Conservation (phyloP, 768 basidiomycete genomes). For the Cystofilobasidium macerans region DNA sequence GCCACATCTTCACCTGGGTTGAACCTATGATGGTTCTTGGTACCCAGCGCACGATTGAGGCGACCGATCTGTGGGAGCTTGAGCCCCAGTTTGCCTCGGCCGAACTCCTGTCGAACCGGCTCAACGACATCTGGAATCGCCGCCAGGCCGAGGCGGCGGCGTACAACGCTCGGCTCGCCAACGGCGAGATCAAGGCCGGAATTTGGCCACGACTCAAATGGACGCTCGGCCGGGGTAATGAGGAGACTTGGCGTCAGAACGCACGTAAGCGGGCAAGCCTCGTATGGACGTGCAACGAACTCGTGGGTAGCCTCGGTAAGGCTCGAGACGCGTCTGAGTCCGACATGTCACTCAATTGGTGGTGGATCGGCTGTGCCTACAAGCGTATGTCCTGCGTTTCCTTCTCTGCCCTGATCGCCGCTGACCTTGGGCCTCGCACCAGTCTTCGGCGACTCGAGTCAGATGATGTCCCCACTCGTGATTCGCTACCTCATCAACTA, state of each 20-base stretch:
- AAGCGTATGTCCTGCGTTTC: conserved; percentile 6
- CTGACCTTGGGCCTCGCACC: conserved; percentile 29
- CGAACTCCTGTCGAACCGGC: conserved; percentile 4
- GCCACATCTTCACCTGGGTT: conserved; percentile 18
- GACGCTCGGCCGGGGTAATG: conserved; percentile 40
- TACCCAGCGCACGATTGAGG: conserved; percentile 61
- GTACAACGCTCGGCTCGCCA: conserved; percentile 60
- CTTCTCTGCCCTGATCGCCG: background rate
- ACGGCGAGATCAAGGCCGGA: conserved; percentile 52
- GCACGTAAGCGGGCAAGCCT: conserved; percentile 36
- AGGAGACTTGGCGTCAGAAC: conserved; percentile 32
- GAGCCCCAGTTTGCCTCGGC: conserved; percentile 27
- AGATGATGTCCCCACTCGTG: conserved; percentile 33
- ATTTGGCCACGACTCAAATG: conserved; percentile 49
- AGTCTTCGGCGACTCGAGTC: conserved; percentile 33
- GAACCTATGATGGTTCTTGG: conserved; percentile 38
- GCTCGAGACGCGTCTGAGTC: too few species aligned
- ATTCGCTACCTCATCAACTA: conserved; percentile 40
- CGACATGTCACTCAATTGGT: too few species aligned
- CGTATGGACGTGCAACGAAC: conserved; percentile 34
- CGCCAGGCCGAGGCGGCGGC: conserved; percentile 50
- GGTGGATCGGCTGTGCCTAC: conserved; percentile 18
- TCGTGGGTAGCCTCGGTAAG: background rate
- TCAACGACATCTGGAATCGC: conserved; percentile 37
- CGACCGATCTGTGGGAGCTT: conserved; percentile 63